phyloP scores from a whole-genome alignment of 306 rosid genomes.

The Dryas octopetala region DNA sequence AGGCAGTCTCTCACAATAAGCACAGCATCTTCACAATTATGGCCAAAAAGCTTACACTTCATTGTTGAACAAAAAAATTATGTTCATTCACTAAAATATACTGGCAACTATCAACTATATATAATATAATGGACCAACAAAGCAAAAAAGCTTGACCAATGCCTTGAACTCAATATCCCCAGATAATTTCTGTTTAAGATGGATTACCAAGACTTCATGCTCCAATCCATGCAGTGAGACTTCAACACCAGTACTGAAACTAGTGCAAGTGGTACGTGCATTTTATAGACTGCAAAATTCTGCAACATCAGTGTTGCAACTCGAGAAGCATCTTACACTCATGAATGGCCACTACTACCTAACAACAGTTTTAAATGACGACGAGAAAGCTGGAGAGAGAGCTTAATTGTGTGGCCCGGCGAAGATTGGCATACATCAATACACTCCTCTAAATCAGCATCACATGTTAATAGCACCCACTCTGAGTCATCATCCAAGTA shows the following conservation, averaged over 20 bases:
- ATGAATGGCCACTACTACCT: slow-evolving; percentile 19
- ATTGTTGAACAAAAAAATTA: not conserved
- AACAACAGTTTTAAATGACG: not conserved
- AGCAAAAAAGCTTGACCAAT: not conserved
- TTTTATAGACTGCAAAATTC: not conserved
- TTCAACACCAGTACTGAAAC: not conserved
- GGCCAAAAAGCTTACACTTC: not conserved
- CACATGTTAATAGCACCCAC: slow-evolving; percentile 90
- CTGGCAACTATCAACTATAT: not conserved
- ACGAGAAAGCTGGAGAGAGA: slow-evolving; percentile 56
- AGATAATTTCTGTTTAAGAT: not conserved
- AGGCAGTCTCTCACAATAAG: no score
- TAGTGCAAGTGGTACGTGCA: not conserved
- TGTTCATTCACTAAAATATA: not conserved
- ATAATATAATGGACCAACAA: not conserved
- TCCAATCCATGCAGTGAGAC: not conserved
- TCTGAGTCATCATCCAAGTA: slow-evolving; percentile 94
- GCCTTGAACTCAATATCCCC: not conserved
- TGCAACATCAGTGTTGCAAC: not conserved
- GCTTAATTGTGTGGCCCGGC: slow-evolving; percentile 58
- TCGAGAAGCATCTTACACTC: slow-evolving; percentile 22
- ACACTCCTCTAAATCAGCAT: slow-evolving; percentile 89
- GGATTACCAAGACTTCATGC: not conserved
- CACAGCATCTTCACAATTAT: no score
- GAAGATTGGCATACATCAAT: slow-evolving; percentile 69